Conservation (phyloP, 371 early-diverging fungal species). For the Syncephalis fuscata region DNA sequence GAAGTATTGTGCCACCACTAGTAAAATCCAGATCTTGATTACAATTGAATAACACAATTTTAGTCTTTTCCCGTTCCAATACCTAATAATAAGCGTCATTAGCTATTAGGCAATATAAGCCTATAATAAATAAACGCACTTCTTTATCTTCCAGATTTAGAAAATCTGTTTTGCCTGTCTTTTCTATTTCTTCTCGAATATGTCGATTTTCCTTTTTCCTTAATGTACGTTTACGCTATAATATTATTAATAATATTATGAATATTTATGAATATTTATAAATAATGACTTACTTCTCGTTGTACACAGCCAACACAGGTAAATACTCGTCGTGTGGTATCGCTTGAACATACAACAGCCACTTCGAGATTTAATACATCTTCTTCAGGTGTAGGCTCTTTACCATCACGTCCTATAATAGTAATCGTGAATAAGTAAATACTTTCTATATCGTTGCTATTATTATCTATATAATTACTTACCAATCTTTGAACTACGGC, state of each 20-base stretch:
- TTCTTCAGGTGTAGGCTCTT: conserved; percentile 12
- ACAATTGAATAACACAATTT: conserved; percentile 77
- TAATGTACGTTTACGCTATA: background rate
- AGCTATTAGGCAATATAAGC: too few relatives aligned
- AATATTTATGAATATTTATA: background rate
- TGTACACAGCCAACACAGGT: conserved; percentile 78
- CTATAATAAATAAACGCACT: background rate
- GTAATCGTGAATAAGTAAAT: too few relatives aligned
- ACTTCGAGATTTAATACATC: conserved; percentile 53
- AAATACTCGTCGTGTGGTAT: conserved; percentile 52
- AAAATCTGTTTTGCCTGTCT: background rate
- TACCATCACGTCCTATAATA: background rate
- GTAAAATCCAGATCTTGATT: conserved; percentile 72
- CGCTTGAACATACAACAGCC: conserved; percentile 71
- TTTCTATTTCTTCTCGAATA: background rate
- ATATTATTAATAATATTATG: background rate
- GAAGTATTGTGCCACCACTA: conserved; percentile 76
- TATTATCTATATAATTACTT: background rate
- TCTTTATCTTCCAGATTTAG: background rate
- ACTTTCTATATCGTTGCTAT: background rate
- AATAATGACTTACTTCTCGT: conserved; percentile 36
- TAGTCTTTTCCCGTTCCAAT: conserved; percentile 42
- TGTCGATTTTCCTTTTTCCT: background rate
- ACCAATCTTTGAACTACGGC: conserved; percentile 5
- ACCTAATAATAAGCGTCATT: conserved; percentile 25